These are phyloP conservation scores for Lagenaria siceraria DNA, from an alignment of 306 rosid species.

Conservation along the genomic window DNA sequence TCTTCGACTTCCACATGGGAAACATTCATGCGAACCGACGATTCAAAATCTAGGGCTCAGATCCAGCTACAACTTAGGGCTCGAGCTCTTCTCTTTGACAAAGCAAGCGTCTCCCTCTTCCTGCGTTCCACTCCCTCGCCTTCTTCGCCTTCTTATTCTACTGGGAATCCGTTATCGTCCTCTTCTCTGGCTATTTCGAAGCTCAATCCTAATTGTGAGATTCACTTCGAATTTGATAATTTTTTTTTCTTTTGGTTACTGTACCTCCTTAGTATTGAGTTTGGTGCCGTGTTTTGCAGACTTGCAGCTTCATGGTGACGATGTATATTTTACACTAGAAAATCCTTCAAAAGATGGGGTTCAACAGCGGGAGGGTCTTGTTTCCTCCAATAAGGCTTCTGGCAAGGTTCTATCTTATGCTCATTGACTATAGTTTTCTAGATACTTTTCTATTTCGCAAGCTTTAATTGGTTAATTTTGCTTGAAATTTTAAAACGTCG, in stretches of 20 bases:
- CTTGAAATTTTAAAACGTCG: not conserved
- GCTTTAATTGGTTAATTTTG: not conserved
- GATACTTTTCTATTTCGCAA: not conserved
- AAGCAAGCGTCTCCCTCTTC: constrained; percentile 59
- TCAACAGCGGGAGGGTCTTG: constrained; percentile 29
- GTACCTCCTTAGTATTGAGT: not conserved
- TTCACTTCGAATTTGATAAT: not conserved
- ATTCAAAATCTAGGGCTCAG: constrained; percentile 61
- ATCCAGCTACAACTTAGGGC: constrained; percentile 73
- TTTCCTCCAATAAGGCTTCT: constrained; percentile 21
- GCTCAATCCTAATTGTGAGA: constrained; percentile 55
- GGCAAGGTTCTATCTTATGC: constrained; percentile 30
- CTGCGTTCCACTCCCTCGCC: constrained; percentile 29
- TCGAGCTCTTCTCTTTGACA: constrained; percentile 91
- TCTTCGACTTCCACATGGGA: constrained; percentile 71
- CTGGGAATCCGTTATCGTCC: not conserved
- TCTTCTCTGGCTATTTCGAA: constrained; percentile 31
- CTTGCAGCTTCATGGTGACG: constrained; percentile 71
- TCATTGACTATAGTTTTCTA: not conserved
- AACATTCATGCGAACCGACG: constrained; percentile 50
- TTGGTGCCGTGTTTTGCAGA: constrained; percentile 24
- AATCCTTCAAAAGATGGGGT: constrained; percentile 25
- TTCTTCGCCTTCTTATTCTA: constrained; percentile 15
- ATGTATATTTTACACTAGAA: constrained; percentile 71
- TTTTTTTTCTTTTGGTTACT: not conserved